Evolutionary conservation across 495 filamentous ascomycete species (phyloP), one percentile per base, ranked within the genome.

Genomic region (Aspergillus indologenus): DNA sequence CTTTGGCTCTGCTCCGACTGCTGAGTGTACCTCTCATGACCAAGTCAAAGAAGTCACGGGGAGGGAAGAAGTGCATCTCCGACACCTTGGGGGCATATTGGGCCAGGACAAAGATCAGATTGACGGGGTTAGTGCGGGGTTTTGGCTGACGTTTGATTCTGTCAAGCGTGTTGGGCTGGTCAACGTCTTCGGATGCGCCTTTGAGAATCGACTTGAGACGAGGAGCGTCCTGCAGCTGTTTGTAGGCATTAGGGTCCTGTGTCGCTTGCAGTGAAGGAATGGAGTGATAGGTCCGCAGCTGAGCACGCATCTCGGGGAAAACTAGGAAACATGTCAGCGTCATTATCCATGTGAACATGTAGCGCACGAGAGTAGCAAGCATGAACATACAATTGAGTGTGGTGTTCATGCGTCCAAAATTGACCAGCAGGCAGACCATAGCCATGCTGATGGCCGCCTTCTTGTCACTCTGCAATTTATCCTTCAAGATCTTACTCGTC

Each of bases 231-330:
- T 98, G 94, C 8, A 98, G 81, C 68, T 98, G 94, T 71, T 98
- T 98, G 75, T 98, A 97, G 22, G 93, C 90, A 61, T 93, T 92
- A 17, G 91, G 89, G 63, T 98, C 94, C 73, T 96, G 92, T 57
- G 90, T 89, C 44, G 93, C 93, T 76, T 98, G 94, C 5, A 98
- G 80, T 1, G 90, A 96, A 14, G 94, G 94, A 61, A 98, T 98
- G 0, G 95, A 92, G 73, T 98, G 94, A 76, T 98, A 98, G 54
- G 94, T 98, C 70, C 94, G 90, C 34, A 98, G 81, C 64, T 98
- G 94, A 46, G 94, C 94, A 72, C 96, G 91, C 94, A 98, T 98
- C 74, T 98, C 94, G 24, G 95, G 94, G 73, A 98, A 98, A 78
- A 98, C 93, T 98, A 68, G 34, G 26, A 8, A 15, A 11, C 6